Conservation (phyloP, 768 basidiomycete genomes). For the Asterophora parasitica region DNA sequence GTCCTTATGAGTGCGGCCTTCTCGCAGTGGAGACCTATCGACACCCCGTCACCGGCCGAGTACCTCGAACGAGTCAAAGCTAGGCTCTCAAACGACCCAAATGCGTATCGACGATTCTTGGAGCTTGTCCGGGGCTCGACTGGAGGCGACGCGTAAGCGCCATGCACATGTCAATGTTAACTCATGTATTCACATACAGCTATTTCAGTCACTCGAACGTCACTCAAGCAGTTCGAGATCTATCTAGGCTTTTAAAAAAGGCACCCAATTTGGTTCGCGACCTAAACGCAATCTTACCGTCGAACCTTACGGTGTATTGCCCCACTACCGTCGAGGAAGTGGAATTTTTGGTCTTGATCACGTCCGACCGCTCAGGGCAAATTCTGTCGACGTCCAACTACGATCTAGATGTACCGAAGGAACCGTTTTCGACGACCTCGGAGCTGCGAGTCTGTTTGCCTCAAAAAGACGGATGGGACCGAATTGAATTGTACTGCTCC, state of each 20-base stretch:
- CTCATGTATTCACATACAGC: background rate
- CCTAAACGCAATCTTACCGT: conserved; percentile 11
- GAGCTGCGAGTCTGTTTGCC: conserved; percentile 3
- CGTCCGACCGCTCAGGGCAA: background rate
- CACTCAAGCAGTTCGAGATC: background rate
- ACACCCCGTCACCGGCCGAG: background rate
- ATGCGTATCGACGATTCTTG: background rate
- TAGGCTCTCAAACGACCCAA: background rate
- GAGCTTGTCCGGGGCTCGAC: background rate
- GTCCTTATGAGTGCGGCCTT: too few relatives aligned
- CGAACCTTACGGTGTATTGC: conserved; percentile 8
- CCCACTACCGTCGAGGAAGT: background rate
- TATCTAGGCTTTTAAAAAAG: conserved; percentile 2
- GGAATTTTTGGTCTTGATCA: conserved; percentile 2
- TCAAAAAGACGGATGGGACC: conserved; percentile 2
- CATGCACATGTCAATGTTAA: background rate
- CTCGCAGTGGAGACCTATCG: too few relatives aligned
- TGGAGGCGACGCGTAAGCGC: background rate
- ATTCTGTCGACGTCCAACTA: conserved; percentile 10
- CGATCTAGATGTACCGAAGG: background rate
- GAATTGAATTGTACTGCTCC: background rate
- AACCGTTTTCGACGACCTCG: conserved; percentile 2
- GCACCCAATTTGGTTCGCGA: conserved; percentile 8
- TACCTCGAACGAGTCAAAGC: background rate
- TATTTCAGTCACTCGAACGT: background rate